These are phyloP conservation scores for Ceratocystis huliohia DNA, from an alignment of 2,329 filamentous ascomycete genomes.

Conservation along the genomic window DNA sequence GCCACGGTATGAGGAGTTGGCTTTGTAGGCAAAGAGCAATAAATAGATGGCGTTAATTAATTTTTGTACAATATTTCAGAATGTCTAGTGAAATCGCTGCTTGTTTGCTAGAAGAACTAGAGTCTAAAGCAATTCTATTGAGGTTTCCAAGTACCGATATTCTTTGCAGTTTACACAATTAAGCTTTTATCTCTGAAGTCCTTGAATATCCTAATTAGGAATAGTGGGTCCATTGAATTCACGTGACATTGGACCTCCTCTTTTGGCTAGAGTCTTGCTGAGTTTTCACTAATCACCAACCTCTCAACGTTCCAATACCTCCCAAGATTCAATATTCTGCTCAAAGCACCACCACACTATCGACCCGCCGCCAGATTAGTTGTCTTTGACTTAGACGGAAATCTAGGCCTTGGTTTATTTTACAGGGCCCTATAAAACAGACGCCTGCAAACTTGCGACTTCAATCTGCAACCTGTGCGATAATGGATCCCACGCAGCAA, in stretches of 20 bases:
- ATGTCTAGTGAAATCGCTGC: too few relatives aligned
- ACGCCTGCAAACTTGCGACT: too few relatives aligned
- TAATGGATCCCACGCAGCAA: neutral
- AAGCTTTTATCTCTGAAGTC: too few relatives aligned
- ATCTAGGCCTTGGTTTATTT: neutral
- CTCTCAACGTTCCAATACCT: slow-evolving; percentile 17
- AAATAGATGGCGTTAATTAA: too few relatives aligned
- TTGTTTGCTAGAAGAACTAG: too few relatives aligned
- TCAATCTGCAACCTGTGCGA: neutral
- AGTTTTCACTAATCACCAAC: slow-evolving; percentile 20
- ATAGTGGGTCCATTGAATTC: neutral
- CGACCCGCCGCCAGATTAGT: neutral
- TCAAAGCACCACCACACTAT: neutral
- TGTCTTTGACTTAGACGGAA: neutral
- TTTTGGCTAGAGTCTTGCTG: slow-evolving; percentile 6
- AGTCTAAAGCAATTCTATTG: too few relatives aligned
- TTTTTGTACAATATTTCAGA: too few relatives aligned
- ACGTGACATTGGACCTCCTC: slow-evolving; percentile 5
- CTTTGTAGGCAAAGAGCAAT: too few relatives aligned
- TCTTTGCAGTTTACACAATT: too few relatives aligned
- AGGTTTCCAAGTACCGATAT: too few relatives aligned
- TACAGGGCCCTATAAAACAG: neutral
- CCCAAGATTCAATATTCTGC: slow-evolving; percentile 16
- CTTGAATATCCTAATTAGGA: neutral
- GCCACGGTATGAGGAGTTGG: too few relatives aligned